Evolutionary conservation across 2,329 filamentous ascomycete species (phyloP), one percentile per base, ranked within the genome.

Genomic region (Penicillium brevicompactum): DNA sequence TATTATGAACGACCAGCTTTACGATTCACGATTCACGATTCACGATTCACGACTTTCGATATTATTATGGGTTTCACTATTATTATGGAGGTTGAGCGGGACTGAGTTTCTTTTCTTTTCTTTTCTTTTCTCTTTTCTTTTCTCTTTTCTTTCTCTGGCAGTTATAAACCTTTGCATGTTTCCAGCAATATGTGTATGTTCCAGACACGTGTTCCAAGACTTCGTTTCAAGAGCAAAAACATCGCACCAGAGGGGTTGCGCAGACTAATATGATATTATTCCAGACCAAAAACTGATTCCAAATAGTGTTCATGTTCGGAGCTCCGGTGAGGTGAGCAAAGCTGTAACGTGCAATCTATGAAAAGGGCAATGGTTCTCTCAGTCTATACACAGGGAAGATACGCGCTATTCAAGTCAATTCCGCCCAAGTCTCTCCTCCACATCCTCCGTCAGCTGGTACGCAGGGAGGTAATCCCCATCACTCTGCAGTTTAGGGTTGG

Each of bases 401-500:
- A 47, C 34, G 27, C 16, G n/a, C 24, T 34, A 32, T 41, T 27
- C 14, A 30, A 27, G 5, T 68, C 60, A 81, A 72, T 89, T 86
- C 57, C 91, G 82, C 0, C 91, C 91, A 51, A 94, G 74, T 51
- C 91, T 83, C 77, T 96, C 91, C 67, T 90, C 89, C 38, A 87
- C 79, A 70, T 95, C 91, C 57, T 87, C 84, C 9, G 56, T 65
- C 24, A 66, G 53, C 40, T 63, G 51, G 52, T 66, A 66, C 6
- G 63, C 63, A 6, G 63, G 63, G 16, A 66, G 34, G 56, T 66
- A 66, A 1, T 70, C 67, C 14, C 60, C 57, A 11, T 68, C 58
- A 32, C 66, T 51, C 52, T 79, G 82, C 65, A 95, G 75, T 34
- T 84, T 85, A 9, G 94, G 94, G 70, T 99, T 99, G 0, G 91